A percentile compares a stretch with the other conserved stretches of the same genome.
Evolutionary conservation across 2,329 filamentous ascomycete species (phyloP).

Genomic region (Helotiales sp.): DNA sequence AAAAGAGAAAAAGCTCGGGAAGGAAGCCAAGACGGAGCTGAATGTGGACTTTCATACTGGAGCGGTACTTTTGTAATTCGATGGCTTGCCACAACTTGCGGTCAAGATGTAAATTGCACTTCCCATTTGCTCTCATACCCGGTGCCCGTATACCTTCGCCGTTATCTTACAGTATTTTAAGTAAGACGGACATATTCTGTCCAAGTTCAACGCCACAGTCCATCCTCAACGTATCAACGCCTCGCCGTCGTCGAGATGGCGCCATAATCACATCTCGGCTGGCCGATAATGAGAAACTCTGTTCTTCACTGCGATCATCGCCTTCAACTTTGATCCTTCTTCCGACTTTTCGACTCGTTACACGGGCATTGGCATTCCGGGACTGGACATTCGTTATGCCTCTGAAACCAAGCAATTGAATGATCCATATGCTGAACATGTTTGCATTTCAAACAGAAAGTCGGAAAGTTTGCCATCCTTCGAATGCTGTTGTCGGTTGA

Average conservation of each 20-base stretch:
- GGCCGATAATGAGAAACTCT: no score
- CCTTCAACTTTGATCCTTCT: no score
- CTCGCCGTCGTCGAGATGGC: neutral
- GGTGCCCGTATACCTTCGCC: neutral
- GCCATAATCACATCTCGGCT: neutral
- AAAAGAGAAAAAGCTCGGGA: neutral
- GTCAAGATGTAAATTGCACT: neutral
- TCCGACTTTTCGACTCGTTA: slow-evolving; percentile 30
- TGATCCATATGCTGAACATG: slow-evolving; percentile 72
- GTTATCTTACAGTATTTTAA: neutral
- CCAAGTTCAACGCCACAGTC: neutral
- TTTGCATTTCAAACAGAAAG: slow-evolving; percentile 71
- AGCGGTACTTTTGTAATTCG: neutral
- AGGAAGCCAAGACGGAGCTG: neutral
- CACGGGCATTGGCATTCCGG: slow-evolving; percentile 71
- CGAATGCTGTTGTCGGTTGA: slow-evolving; percentile 53
- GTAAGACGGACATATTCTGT: neutral
- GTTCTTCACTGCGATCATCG: no score
- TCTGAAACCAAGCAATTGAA: slow-evolving; percentile 67
- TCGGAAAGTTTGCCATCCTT: slow-evolving; percentile 63
- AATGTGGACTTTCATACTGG: neutral
- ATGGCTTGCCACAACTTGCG: neutral
- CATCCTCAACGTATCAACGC: neutral
- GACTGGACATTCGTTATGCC: slow-evolving; percentile 69
- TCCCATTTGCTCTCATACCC: neutral